phyloP scores from a whole-genome alignment of 2,329 filamentous ascomycete genomes.

The Cladosporium halotolerans region DNA sequence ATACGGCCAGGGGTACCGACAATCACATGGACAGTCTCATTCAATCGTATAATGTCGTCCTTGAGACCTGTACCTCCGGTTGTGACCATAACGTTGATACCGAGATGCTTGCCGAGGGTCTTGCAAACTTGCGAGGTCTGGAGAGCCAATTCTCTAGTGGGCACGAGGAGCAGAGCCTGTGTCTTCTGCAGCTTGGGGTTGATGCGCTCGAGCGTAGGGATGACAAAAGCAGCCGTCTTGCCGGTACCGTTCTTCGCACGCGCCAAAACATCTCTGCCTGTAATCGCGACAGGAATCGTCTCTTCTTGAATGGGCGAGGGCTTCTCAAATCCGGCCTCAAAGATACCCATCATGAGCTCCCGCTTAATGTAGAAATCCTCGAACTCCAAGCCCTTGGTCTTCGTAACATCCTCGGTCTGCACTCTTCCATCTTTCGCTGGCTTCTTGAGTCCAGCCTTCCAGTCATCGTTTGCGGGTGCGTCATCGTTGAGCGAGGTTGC shows the following conservation, averaged over 20 bases:
- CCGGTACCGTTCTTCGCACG: conserved; percentile 98
- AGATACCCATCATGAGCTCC: conserved; percentile 96
- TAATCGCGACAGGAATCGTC: conserved; percentile 92
- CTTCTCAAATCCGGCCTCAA: conserved; percentile 97
- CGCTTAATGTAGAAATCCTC: conserved; percentile 95
- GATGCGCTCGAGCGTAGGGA: conserved; percentile 89
- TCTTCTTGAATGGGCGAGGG: conserved; percentile 99
- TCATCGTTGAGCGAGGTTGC: conserved; percentile 47
- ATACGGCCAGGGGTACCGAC: conserved; percentile 96
- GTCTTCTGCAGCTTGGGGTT: conserved; percentile 96
- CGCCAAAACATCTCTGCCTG: conserved; percentile 89
- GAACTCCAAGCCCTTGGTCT: conserved; percentile 94
- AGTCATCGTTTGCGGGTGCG: conserved; percentile 42
- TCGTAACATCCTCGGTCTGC: conserved; percentile 95
- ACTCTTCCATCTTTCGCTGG: conserved; percentile 69
- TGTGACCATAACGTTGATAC: conserved; percentile 98
- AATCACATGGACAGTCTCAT: conserved; percentile 93
- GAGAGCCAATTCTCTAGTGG: conserved; percentile 91
- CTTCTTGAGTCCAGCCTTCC: conserved; percentile 67
- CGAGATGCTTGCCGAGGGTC: conserved; percentile 92
- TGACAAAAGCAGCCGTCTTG: conserved; percentile 97
- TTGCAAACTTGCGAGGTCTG: conserved; percentile 99
- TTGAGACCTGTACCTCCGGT: conserved; percentile 92
- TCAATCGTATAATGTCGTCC: conserved; percentile 92
- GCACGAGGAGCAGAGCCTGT: conserved; percentile 92